Base-by-base conservation (phyloP, 495 filamentous ascomycete genomes). In the Alectoria sarmentosa region DNA sequence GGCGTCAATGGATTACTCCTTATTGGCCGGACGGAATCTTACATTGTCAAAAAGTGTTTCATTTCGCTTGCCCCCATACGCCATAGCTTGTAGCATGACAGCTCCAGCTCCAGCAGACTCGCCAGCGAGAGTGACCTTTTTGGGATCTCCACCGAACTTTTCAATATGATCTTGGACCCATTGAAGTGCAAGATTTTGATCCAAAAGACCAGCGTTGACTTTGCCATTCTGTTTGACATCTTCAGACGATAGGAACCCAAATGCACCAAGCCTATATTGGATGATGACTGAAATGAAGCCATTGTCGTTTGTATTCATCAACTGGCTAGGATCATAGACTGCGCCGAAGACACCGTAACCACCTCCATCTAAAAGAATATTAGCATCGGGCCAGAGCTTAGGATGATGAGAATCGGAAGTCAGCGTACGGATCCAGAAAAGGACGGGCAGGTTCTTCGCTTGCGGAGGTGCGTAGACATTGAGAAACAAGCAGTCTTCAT, bases 401-500 rank as follows among this genome's bases (percentile, higher is more conserved):
- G 38, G 19, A 28, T 0, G 42, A n/a, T n/a, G 1, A 13, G 17
- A 21, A 14, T n/a, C 11, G 28, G 1, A 26, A 26, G 32, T 28
- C 41, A 36, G 49, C 61, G 13, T 38, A 63, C 61, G 63, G 59
- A 65, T 68, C 56, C 60, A 64, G 30, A 68, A 34, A 30, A 67
- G 57, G 42, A 67, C 69, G 39, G 66, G 74, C 73, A 69, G 54
- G 23, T 75, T 73, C 65, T 77, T 75, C 10, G 71, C 73, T 41
- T 75, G 75, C 26, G 73, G 60, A 5, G 71, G 72, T 13, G 66
- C 67, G 52, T 65, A 73, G 21, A 74, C 74, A 15, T 83, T 81
- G n/a, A 82, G 70, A 60, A 80, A 79, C 7, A 82, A 71, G 65
- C 78, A 83, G 62, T 82, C 79, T 63, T 83, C 79, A 39, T 65